Evolutionary conservation across 371 early-diverging fungal genomes (phyloP).

Genomic region (Lichtheimia ramosa): DNA sequence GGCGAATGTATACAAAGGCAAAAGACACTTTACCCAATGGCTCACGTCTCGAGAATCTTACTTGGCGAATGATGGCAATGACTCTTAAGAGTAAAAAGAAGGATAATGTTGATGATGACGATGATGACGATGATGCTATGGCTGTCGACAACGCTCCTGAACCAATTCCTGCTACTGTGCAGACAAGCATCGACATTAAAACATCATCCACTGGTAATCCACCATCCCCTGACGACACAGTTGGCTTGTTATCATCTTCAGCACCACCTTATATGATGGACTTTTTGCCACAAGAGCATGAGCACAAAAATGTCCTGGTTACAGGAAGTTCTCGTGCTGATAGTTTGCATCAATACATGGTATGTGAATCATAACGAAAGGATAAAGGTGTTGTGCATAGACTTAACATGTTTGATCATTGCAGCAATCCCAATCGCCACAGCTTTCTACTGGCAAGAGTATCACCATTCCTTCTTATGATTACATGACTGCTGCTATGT

Average conservation of each 20-base stretch:
- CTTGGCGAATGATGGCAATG: conserved; percentile 67
- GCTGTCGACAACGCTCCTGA: background rate
- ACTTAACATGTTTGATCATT: background rate
- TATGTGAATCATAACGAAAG: background rate
- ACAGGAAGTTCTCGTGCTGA: conserved; percentile 12
- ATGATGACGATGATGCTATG: background rate
- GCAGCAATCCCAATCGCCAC: conserved; percentile 12
- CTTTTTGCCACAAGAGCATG: conserved; percentile 14
- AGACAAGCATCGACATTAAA: background rate
- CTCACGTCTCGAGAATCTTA: conserved; percentile 57
- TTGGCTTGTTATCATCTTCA: conserved; percentile 26
- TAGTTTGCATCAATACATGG: conserved; percentile 9
- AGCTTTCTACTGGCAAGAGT: conserved; percentile 5
- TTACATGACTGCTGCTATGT: background rate
- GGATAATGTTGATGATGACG: conserved; percentile 1
- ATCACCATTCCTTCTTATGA: conserved; percentile 21
- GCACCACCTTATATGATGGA: conserved; percentile 36
- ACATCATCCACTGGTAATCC: conserved; percentile 5
- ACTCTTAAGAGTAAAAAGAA: conserved; percentile 34
- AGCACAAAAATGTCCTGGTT: conserved; percentile 8
- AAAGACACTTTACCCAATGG: conserved; percentile 58
- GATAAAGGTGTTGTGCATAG: background rate
- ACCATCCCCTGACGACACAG: conserved; percentile 33
- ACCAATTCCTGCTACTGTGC: background rate
- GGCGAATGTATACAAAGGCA: conserved; percentile 63